A percentile compares a stretch with the other conserved stretches of the same genome.
These are phyloP conservation scores for Cladosporium austrohemisphaericum DNA, from an alignment of 2,329 filamentous ascomycete species.

Conservation along the genomic window DNA sequence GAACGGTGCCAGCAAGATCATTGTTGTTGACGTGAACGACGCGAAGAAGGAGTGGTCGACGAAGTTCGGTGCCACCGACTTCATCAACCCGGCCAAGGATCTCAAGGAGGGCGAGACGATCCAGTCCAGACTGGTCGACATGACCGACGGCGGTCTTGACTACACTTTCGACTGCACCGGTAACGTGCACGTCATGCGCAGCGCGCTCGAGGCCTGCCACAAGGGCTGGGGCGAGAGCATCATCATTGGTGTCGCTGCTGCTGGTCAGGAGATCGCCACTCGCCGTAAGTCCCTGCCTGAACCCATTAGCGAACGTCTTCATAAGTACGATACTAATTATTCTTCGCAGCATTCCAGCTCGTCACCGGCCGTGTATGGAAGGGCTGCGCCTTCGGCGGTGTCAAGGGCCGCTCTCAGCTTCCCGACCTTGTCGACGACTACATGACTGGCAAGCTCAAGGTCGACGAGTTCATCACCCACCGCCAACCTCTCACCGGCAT, in stretches of 20 bases:
- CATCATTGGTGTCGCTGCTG: constrained; percentile 94
- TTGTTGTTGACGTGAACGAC: constrained; percentile 78
- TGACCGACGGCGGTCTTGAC: constrained; percentile 97
- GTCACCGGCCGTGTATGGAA: constrained; percentile 98
- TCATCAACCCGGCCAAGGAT: constrained; percentile 81
- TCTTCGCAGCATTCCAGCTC: constrained; percentile 81
- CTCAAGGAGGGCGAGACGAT: constrained; percentile 65
- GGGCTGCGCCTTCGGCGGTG: constrained; percentile 94
- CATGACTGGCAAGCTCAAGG: constrained; percentile 84
- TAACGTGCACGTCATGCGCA: constrained; percentile 92
- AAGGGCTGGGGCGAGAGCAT: constrained; percentile 99
- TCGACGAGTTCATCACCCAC: constrained; percentile 99
- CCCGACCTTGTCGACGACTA: constrained; percentile 86
- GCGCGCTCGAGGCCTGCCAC: constrained; percentile 94
- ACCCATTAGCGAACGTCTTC: too few relatives aligned
- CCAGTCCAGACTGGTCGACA: constrained; percentile 88
- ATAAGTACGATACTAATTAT: constrained; percentile 20
- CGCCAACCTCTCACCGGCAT: constrained; percentile 77
- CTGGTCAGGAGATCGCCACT: constrained; percentile 91
- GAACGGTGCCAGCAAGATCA: constrained; percentile 75
- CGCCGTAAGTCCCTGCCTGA: constrained; percentile 64
- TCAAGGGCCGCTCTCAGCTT: constrained; percentile 94
- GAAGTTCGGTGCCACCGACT: constrained; percentile 95
- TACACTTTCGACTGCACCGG: constrained; percentile 99
- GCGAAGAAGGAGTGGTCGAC: constrained; percentile 84